These are phyloP conservation scores for Trichoderma cornu-damae DNA, from an alignment of 2,329 filamentous ascomycete species.

Conservation along the genomic window DNA sequence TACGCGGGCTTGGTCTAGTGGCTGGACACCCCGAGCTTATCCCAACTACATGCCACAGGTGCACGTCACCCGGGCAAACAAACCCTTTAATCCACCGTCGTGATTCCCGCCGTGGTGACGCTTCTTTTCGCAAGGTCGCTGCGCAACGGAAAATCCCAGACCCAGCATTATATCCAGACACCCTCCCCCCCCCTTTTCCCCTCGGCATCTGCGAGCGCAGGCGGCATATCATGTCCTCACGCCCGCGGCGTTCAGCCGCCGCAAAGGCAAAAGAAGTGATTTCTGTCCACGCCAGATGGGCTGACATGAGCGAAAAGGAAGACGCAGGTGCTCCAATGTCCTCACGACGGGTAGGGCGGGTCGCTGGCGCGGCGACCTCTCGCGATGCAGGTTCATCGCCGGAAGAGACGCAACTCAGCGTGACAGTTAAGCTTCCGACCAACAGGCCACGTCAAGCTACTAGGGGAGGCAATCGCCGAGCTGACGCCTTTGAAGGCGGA, in stretches of 20 bases:
- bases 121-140: not conserved
- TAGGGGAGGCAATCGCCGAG: constrained; percentile 35
- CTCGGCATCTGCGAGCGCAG: constrained; percentile 12
- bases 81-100: not conserved
- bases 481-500: constrained; percentile 39
- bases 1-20: constrained; percentile 11
- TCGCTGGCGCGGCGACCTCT: constrained; percentile 38
- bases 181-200: no score
- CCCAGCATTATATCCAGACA: not conserved
- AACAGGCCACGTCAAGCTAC: constrained; percentile 50
- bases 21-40: constrained; percentile 12
- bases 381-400: constrained; percentile 45
- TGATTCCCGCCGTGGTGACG: not conserved
- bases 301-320: constrained; percentile 36
- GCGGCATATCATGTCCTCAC: constrained; percentile 39
- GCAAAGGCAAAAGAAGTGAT: constrained; percentile 41
- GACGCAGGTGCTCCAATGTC: constrained; percentile 43
- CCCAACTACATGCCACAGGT: constrained; percentile 9
- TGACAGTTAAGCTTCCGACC: constrained; percentile 50
- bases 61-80: constrained; percentile 2
- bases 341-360: constrained; percentile 47
- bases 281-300: constrained; percentile 39
- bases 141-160: not conserved
- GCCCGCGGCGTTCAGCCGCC: constrained; percentile 44
- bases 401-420: constrained; percentile 38